Percentiles rank a stretch among this genome's conserved stretches.
phyloP scores from a whole-genome alignment of 176 grass and related monocot species.

The Zoysia japonica region DNA sequence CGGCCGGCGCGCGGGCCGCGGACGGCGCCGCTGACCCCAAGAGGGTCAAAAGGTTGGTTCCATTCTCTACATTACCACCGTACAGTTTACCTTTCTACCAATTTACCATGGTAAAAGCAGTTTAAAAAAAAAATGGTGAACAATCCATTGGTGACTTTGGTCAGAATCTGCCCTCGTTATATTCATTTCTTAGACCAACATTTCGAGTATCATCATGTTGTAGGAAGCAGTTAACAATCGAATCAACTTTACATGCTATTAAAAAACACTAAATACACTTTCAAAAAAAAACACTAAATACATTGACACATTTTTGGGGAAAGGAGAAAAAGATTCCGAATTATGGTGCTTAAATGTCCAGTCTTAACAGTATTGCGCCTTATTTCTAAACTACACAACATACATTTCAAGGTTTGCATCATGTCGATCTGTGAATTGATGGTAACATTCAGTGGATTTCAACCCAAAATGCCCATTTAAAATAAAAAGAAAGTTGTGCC shows the following conservation, averaged over 20 bases:
- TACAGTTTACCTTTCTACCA: not conserved
- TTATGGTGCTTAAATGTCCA: not conserved
- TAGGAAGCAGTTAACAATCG: not conserved
- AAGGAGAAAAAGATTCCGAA: not conserved
- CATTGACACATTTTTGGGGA: not conserved
- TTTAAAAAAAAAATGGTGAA: not conserved
- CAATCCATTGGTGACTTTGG: not conserved
- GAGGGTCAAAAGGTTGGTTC: conserved; percentile 79
- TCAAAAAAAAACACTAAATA: not conserved
- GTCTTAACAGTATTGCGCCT: not conserved
- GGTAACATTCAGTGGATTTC: not conserved
- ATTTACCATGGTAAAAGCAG: not conserved
- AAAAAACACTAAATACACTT: not conserved
- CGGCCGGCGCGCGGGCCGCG: not conserved
- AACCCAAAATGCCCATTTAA: not conserved
- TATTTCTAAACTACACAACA: conserved; percentile 2
- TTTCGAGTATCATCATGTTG: not conserved
- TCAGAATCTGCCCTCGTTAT: not conserved
- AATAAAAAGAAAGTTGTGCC: not conserved
- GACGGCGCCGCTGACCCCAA: conserved; percentile 61
- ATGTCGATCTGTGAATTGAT: not conserved
- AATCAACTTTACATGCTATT: not conserved
- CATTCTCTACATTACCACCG: not conserved
- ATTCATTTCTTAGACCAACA: not conserved
- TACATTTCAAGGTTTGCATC: not conserved